These are phyloP conservation scores for Scytalidium lignicola DNA, from an alignment of 2,329 filamentous ascomycete species.

Conservation along the genomic window DNA sequence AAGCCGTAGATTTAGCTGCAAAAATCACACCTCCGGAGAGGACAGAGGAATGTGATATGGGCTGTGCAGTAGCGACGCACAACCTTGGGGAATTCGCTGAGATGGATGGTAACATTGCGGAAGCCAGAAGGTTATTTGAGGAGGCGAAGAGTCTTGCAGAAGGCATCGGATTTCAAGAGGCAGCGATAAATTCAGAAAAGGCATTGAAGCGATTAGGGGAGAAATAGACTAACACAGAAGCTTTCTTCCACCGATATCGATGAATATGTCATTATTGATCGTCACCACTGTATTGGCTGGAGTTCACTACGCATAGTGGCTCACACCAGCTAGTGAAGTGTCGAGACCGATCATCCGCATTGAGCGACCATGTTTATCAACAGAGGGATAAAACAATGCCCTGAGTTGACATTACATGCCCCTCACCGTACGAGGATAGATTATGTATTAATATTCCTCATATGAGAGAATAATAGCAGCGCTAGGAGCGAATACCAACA, in stretches of 20 bases:
- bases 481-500: no score
- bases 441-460: no score
- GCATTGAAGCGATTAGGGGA: constrained; percentile 35
- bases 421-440: no score
- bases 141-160: constrained; percentile 61
- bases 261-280: no score
- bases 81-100: constrained; percentile 82
- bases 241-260: background rate
- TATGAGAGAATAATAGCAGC: no score
- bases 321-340: no score
- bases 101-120: constrained; percentile 59
- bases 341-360: no score
- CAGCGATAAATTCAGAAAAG: constrained; percentile 46
- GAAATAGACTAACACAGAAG: background rate
- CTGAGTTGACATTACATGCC: no score
- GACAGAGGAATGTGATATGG: constrained; percentile 75
- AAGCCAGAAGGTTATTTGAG: constrained; percentile 63
- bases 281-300: no score
- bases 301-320: no score
- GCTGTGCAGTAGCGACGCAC: constrained; percentile 77
- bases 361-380: no score
- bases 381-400: no score
- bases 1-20: constrained; percentile 63
- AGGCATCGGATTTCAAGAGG: constrained; percentile 46
- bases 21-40: constrained; percentile 61